phyloP scores from a whole-genome alignment of 2,329 filamentous ascomycete genomes.

The Cryphonectria parasitica region DNA sequence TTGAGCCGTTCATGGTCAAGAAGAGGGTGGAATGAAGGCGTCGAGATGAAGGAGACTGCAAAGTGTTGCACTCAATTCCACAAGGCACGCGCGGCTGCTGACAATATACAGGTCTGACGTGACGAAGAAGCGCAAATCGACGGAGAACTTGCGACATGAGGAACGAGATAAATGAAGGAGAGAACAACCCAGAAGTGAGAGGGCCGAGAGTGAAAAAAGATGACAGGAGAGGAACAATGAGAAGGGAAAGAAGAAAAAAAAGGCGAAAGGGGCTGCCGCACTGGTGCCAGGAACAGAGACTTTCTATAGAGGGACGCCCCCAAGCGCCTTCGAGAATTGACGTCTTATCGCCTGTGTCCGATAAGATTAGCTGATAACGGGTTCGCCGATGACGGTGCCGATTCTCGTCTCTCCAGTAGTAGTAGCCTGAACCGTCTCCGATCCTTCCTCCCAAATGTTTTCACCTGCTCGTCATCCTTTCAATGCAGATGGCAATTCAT shows the following conservation, averaged over 20 bases:
- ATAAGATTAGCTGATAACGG: not conserved
- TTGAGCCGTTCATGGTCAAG: conserved; percentile 16
- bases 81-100: not conserved
- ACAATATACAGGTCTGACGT: not conserved
- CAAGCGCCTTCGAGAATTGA: not conserved
- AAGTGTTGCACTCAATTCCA: not conserved
- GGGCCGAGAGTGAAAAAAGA: too few species aligned
- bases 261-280: not conserved
- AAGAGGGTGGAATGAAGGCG: conserved; percentile 14
- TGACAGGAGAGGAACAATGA: not conserved
- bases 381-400: not conserved
- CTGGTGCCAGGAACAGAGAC: not conserved
- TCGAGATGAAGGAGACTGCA: not conserved
- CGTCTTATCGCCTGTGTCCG: conserved; percentile 11
- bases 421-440: not conserved
- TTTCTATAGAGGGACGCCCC: not conserved
- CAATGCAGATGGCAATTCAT: not conserved
- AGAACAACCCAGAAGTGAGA: not conserved
- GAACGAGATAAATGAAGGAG: not conserved
- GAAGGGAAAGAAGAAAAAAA: not conserved
- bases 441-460: too few species aligned
- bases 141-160: not conserved
- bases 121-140: not conserved
- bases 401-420: not conserved
- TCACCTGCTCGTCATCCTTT: not conserved